phyloP scores from a whole-genome alignment of 805 yeast species.

The Ogataea glucozyma region DNA sequence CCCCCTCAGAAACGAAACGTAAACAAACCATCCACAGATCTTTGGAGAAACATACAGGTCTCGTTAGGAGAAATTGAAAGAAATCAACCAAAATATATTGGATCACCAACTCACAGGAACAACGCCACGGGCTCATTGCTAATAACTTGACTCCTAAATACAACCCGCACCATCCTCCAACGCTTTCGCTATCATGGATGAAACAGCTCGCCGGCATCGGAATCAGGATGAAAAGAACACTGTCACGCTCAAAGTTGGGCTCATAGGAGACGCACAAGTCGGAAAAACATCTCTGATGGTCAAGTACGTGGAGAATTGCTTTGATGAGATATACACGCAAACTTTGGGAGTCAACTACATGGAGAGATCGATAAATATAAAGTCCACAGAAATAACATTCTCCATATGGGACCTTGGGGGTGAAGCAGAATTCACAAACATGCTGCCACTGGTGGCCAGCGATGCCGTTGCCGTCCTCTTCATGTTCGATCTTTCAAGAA shows the following conservation, averaged over 20 bases:
- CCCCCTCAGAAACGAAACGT: conserved; percentile 10
- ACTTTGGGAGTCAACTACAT: conserved; percentile 94
- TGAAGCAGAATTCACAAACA: conserved; percentile 89
- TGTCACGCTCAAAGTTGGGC: conserved; percentile 81
- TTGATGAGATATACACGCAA: conserved; percentile 89
- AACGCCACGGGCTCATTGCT: no score
- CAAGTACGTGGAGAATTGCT: conserved; percentile 92
- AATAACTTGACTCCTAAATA: not conserved
- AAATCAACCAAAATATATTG: no score
- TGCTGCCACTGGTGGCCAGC: conserved; percentile 89
- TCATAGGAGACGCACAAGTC: conserved; percentile 93
- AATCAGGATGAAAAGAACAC: conserved; percentile 33
- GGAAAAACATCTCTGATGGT: conserved; percentile 97
- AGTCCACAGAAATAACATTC: conserved; percentile 85
- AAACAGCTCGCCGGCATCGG: not conserved
- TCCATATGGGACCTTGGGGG: conserved; percentile 97
- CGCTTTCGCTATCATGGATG: not conserved
- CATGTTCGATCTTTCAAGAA: conserved; percentile 86
- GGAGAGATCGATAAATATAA: conserved; percentile 83
- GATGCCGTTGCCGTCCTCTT: conserved; percentile 91
- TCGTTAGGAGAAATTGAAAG: no score
- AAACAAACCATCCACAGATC: conserved; percentile 10
- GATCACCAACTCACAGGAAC: no score
- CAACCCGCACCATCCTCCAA: not conserved
- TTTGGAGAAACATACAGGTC: not conserved